Percentiles rank a stretch among this genome's conserved stretches.
Evolutionary conservation across 2,329 filamentous ascomycete genomes (phyloP).

Genomic region (Aspergillus intermedius): DNA sequence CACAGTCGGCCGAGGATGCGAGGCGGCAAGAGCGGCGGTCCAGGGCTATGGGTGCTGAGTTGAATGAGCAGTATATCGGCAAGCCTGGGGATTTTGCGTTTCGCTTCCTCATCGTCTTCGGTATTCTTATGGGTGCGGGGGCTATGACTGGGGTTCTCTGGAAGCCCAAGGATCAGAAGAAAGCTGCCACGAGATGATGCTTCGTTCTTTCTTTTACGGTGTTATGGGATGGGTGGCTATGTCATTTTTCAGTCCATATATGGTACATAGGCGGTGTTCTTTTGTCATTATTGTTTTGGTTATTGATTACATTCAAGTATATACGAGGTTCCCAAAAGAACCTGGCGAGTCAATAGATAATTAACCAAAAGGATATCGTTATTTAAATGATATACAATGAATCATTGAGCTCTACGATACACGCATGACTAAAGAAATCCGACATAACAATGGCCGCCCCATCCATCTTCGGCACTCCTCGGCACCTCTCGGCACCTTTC

Average conservation of each 20-base stretch:
- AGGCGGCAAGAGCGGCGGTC: constrained; percentile 41
- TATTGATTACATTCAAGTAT: constrained; percentile 1
- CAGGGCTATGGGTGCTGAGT: constrained; percentile 30
- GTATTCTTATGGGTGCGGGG: constrained; percentile 30
- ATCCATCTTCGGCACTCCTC: constrained; percentile 1
- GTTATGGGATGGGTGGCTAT: too few relatives aligned
- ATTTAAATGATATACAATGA: constrained; percentile 28
- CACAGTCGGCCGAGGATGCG: constrained; percentile 60
- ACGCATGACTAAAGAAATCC: constrained; percentile 20
- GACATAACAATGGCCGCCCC: constrained; percentile 6
- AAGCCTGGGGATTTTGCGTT: constrained; percentile 22
- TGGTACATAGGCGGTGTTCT: neutral
- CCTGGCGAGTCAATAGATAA: too few relatives aligned
- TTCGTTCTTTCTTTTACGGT: too few relatives aligned
- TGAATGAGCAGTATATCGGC: constrained; percentile 18
- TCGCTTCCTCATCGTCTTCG: constrained; percentile 34
- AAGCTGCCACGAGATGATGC: too few relatives aligned
- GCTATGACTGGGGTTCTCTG: constrained; percentile 21
- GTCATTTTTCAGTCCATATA: neutral
- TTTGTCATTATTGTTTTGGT: neutral
- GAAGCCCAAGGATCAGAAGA: constrained; percentile 6
- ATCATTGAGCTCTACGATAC: constrained; percentile 23
- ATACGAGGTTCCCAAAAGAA: neutral
- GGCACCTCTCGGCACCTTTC: constrained; percentile 2
- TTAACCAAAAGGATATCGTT: too few relatives aligned